Percentiles rank a stretch among this genome's conserved stretches.
Evolutionary conservation across 2,329 filamentous ascomycete genomes (phyloP).

Genomic region (Alternaria novae-zelandiae): DNA sequence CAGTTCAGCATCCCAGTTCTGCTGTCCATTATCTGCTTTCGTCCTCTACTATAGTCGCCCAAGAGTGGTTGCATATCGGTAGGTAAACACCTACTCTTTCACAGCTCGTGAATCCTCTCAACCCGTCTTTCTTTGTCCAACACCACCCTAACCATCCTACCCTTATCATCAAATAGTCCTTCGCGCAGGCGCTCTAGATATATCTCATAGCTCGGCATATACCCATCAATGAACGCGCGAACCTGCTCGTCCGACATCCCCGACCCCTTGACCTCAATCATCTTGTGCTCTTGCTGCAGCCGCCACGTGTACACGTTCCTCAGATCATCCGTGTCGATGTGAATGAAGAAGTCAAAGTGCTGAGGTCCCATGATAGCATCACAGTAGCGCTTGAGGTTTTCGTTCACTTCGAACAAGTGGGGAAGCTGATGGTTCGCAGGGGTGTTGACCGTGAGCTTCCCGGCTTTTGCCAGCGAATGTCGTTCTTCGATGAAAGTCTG

Average conservation of each 20-base stretch:
- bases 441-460: constrained; percentile 53
- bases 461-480: constrained; percentile 60
- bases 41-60: background rate
- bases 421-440: constrained; percentile 62
- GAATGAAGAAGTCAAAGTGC: constrained; percentile 66
- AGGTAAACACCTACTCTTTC: background rate
- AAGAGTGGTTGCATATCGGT: no score
- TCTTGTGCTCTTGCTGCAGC: constrained; percentile 75
- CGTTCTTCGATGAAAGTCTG: constrained; percentile 61
- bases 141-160: constrained; percentile 59
- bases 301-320: constrained; percentile 86
- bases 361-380: constrained; percentile 51
- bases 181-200: constrained; percentile 58
- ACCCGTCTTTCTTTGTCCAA: constrained; percentile 57
- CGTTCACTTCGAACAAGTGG: constrained; percentile 65
- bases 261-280: constrained; percentile 69
- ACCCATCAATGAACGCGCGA: constrained; percentile 73
- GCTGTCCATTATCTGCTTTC: background rate
- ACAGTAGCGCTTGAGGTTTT: constrained; percentile 61
- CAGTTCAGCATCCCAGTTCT: background rate
- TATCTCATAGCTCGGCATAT: constrained; percentile 63
- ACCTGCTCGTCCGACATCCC: constrained; percentile 88
- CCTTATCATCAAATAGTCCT: constrained; percentile 56
- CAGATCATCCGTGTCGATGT: constrained; percentile 74
- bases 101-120: constrained; percentile 43